A percentile compares a stretch with the other conserved stretches of the same genome.
phyloP scores from a whole-genome alignment of 331 rosid genomes.

The Malus hybrid region DNA sequence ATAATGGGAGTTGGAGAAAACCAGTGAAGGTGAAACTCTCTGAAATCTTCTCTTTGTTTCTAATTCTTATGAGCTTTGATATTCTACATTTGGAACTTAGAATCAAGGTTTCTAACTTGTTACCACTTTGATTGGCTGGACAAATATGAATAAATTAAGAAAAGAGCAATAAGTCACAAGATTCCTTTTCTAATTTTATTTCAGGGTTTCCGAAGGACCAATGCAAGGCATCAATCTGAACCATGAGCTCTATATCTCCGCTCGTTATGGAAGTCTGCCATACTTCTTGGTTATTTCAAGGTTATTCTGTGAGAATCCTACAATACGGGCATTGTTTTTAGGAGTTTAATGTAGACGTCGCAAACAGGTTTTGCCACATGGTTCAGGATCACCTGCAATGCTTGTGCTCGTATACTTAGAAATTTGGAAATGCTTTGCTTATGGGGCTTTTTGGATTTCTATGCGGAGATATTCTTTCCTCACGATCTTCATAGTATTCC shows the following conservation, averaged over 20 bases:
- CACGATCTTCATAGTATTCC: constrained; percentile 61
- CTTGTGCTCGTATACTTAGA: constrained; percentile 79
- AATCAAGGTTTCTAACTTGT: too few relatives aligned
- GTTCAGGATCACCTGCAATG: constrained; percentile 74
- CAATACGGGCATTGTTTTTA: background rate
- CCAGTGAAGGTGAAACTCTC: too few relatives aligned
- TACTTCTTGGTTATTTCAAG: constrained; percentile 5
- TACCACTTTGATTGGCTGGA: too few relatives aligned
- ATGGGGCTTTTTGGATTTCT: constrained; percentile 88
- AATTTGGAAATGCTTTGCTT: constrained; percentile 80
- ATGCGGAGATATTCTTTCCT: constrained; percentile 82
- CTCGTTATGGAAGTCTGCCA: constrained; percentile 40
- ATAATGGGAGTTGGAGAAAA: too few relatives aligned
- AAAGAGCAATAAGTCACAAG: too few relatives aligned
- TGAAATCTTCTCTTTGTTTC: too few relatives aligned
- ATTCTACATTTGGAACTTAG: too few relatives aligned
- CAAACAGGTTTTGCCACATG: constrained; percentile 90
- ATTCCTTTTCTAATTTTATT: too few relatives aligned
- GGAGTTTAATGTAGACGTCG: constrained; percentile 16
- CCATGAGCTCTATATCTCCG: constrained; percentile 69
- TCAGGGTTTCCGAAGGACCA: constrained; percentile 53
- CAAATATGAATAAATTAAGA: too few relatives aligned
- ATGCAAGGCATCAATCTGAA: constrained; percentile 34
- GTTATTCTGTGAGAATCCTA: constrained; percentile 6
- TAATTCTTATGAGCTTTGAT: too few relatives aligned